Evolutionary conservation across 345 rosid genomes (phyloP), one percentile per base, ranked within the genome.

Genomic region (Moricandia arvensis): DNA sequence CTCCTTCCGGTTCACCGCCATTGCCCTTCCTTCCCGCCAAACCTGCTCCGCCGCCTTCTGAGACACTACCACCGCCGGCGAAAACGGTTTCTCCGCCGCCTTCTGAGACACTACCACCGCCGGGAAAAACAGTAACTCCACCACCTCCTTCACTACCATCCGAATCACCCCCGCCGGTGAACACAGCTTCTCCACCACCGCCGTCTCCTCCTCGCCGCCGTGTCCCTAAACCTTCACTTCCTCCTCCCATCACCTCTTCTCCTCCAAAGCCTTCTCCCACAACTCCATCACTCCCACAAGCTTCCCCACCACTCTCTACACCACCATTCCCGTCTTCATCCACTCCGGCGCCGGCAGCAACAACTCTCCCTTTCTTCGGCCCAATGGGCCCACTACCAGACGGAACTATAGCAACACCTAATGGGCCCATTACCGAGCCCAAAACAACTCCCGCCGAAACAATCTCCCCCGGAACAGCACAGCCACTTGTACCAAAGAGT

Each of bases 401-500:
- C 27, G 73, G 57, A 2, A 57, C 75, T 6, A 1, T 24, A 31
- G 18, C 54, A 31, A 3, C 69, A 27, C 64, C 73, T 37, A 13
- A 1, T 59, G 81, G 81, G 53, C 75, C 75, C 6, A 1, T 55
- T n/a, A 41, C 15, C 33, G 66, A 34, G 75, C 80, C 80, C 71
- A 77, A 77, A 1, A 77, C 60, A 4, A 41, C 38, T 29, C 73
- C 81, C 35, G 30, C 30, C 26, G 68, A 27, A 59, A 35, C 73
- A 8, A 17, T 59, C 12, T 66, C 73, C 33, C 77, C 77, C 17
- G 76, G 68, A 16, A 49, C 68, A 15, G 45, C 68, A 47, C 73
- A 72, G 58, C 81, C 81, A 59, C 68, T 59, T 1, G 68, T 78
- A 7, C 81, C 81, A 5, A 78, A 78, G 69, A 72, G 77, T 59